phyloP scores from a whole-genome alignment of 2,329 filamentous ascomycete species.

The Hymenotorrendiella dingleyae region DNA sequence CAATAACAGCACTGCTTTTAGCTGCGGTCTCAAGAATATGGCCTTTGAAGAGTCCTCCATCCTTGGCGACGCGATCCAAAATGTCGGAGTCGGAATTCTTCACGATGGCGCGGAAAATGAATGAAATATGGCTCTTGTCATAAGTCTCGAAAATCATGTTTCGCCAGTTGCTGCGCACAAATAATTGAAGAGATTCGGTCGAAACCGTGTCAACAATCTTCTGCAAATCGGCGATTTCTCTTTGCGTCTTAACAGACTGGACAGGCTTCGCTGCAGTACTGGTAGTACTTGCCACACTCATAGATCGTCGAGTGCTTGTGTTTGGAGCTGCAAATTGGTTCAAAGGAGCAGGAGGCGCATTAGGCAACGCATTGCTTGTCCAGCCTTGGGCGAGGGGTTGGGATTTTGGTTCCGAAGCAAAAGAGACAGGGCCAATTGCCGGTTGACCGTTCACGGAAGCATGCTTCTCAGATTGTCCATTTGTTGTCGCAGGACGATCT shows the following conservation, averaged over 20 bases:
- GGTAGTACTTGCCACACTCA: too few relatives aligned
- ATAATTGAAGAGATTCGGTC: conserved; percentile 16
- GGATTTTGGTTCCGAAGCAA: too few relatives aligned
- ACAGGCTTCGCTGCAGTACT: background rate
- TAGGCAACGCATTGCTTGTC: too few relatives aligned
- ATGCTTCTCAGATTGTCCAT: too few relatives aligned
- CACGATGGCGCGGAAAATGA: conserved; percentile 23
- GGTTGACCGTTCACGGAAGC: too few relatives aligned
- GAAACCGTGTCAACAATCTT: conserved; percentile 18
- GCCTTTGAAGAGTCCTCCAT: conserved; percentile 17
- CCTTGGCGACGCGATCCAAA: conserved; percentile 20
- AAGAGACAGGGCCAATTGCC: too few relatives aligned
- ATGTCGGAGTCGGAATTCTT: conserved; percentile 20
- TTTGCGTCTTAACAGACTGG: conserved; percentile 1
- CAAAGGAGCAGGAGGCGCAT: too few relatives aligned
- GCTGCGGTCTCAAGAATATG: conserved; percentile 11
- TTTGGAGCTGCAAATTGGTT: too few relatives aligned
- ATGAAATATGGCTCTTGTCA: conserved; percentile 22
- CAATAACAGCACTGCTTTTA: conserved; percentile 13
- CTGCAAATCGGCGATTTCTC: conserved; percentile 19
- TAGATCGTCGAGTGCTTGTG: too few relatives aligned
- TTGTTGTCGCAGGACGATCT: too few relatives aligned
- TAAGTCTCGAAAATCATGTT: conserved; percentile 17
- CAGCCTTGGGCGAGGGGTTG: too few relatives aligned
- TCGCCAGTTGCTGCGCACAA: conserved; percentile 14